Conservation (phyloP, 2,329 filamentous ascomycete species). For the Fusarium pseudograminearum region DNA sequence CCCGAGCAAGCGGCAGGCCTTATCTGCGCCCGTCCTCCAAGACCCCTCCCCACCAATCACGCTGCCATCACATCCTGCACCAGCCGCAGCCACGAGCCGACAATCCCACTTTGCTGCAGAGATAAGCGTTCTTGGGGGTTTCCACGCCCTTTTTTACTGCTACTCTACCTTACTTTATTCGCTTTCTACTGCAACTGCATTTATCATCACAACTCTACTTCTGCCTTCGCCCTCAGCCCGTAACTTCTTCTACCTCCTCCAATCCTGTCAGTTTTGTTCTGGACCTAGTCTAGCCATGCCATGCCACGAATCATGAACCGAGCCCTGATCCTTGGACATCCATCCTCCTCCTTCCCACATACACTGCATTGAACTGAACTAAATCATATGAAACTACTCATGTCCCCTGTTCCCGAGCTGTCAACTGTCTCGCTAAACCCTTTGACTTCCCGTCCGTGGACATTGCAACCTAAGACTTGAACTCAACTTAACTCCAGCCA, state of each 20-base stretch:
- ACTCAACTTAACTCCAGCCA: background rate
- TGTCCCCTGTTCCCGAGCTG: constrained; percentile 32
- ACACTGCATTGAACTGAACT: constrained; percentile 24
- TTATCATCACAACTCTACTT: constrained; percentile 5
- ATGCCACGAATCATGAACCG: constrained; percentile 44
- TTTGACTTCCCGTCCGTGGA: constrained; percentile 14
- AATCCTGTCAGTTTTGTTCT: constrained; percentile 35
- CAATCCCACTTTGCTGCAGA: constrained; percentile 30
- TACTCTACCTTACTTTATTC: constrained; percentile 7
- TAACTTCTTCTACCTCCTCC: constrained; percentile 15
- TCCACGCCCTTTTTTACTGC: constrained; percentile 23
- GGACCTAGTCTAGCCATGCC: constrained; percentile 36
- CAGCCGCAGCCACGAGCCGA: constrained; percentile 32
- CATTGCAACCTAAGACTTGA: constrained; percentile 14
- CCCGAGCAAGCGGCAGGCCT: constrained; percentile 18
- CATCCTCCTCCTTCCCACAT: constrained; percentile 25
- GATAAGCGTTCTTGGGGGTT: constrained; percentile 36
- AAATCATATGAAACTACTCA: constrained; percentile 45
- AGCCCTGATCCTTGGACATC: constrained; percentile 37
- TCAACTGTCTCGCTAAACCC: constrained; percentile 23
- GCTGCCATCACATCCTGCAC: constrained; percentile 32
- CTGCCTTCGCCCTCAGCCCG: constrained; percentile 4
- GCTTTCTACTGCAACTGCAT: constrained; percentile 1
- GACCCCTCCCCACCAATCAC: constrained; percentile 35
- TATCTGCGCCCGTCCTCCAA: constrained; percentile 34